phyloP scores from a whole-genome alignment of 495 filamentous ascomycete species.

The Penicillium salamii region DNA sequence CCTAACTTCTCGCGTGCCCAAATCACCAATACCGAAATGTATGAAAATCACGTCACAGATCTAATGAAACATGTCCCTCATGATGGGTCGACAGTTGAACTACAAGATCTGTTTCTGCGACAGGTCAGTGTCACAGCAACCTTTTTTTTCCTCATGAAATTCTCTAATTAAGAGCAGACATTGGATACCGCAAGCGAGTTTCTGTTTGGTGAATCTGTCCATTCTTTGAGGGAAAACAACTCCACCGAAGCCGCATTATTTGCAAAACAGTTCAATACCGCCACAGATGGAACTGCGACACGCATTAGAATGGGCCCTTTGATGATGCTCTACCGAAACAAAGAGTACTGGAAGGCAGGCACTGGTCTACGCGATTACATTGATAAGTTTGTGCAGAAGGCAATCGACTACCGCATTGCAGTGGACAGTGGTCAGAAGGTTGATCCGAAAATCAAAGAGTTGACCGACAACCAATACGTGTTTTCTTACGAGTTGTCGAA shows the following conservation, averaged over 20 bases:
- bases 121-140: constrained; percentile 6
- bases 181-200: constrained; percentile 73
- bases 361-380: not conserved
- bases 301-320: constrained; percentile 6
- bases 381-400: constrained; percentile 10
- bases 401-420: constrained; percentile 9
- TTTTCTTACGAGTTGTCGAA: constrained; percentile 16
- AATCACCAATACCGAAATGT: constrained; percentile 55
- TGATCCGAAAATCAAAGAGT: not conserved
- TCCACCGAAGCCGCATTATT: constrained; percentile 2
- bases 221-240: constrained; percentile 27
- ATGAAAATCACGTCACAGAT: constrained; percentile 58
- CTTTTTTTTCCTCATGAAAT: not conserved
- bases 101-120: constrained; percentile 62
- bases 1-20: constrained; percentile 62
- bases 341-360: not conserved
- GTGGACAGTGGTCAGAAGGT: not conserved
- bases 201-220: constrained; percentile 60
- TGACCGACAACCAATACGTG: constrained; percentile 12
- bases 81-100: constrained; percentile 53
- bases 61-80: constrained; percentile 45
- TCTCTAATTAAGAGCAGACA: constrained; percentile 36
- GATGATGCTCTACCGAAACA: not conserved
- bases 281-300: constrained; percentile 1
- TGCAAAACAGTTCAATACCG: constrained; percentile 5